Conservation (phyloP, 345 rosid species). For the Fremontodendron californicum region DNA sequence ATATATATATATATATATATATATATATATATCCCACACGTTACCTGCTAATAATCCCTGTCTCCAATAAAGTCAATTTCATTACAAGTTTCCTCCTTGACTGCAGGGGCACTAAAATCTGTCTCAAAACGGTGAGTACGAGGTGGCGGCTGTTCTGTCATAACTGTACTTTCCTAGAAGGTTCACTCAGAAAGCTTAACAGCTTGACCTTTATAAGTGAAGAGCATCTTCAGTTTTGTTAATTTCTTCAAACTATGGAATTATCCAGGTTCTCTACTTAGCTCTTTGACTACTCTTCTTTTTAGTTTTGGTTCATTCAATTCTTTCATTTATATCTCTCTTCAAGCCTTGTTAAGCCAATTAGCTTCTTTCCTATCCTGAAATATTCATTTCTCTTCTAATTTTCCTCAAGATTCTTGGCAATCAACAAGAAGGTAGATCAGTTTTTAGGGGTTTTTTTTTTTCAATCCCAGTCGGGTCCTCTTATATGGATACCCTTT, state of each 20-base stretch:
- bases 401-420: neutral
- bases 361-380: neutral
- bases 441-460: neutral
- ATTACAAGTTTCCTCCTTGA: neutral
- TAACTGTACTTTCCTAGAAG: neutral
- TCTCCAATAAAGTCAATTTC: neutral
- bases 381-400: neutral
- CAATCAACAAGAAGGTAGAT: neutral
- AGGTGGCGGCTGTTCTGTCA: neutral
- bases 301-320: neutral
- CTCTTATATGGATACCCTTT: slow-evolving; percentile 9
- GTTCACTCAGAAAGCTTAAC: neutral
- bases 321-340: neutral
- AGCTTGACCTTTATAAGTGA: neutral
- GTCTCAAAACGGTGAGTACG: neutral
- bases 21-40: too few species aligned
- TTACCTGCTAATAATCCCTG: too few species aligned
- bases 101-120: neutral
- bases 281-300: neutral
- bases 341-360: neutral
- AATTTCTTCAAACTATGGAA: neutral
- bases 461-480: neutral
- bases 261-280: neutral
- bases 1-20: too few species aligned
- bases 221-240: neutral